Evolutionary conservation across 2,329 filamentous ascomycete species (phyloP).

Genomic region (Alternaria sp.): DNA sequence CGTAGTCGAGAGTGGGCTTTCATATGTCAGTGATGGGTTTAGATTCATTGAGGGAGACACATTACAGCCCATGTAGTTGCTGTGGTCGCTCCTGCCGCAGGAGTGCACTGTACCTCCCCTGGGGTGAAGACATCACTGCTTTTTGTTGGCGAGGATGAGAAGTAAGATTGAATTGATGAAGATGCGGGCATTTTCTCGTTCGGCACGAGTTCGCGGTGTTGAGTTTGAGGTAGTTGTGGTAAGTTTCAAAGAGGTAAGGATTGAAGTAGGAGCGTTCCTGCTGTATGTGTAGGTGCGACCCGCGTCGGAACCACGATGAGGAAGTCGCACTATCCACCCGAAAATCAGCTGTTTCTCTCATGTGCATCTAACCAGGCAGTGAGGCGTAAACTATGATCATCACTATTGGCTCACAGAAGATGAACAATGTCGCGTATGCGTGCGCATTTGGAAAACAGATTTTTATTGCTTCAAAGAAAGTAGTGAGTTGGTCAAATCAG

Average conservation of each 20-base stretch:
- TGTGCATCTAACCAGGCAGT: no score
- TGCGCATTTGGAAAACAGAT: not conserved
- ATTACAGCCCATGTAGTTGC: slow-evolving; percentile 23
- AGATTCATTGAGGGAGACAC: not conserved
- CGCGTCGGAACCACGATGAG: not conserved
- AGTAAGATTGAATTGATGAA: slow-evolving; percentile 55
- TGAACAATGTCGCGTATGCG: not conserved
- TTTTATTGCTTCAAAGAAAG: slow-evolving; percentile 30
- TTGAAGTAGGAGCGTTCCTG: not conserved
- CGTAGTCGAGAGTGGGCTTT: slow-evolving; percentile 55
- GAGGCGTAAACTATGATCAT: no score
- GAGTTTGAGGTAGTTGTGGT: not conserved
- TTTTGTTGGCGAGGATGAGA: slow-evolving; percentile 34
- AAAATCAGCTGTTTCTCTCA: fast-evolving
- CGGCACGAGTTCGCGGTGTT: not conserved
- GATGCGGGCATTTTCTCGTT: slow-evolving; percentile 40
- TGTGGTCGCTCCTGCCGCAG: slow-evolving; percentile 37
- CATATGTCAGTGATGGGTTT: slow-evolving; percentile 29
- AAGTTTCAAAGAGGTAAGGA: not conserved
- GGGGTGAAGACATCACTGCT: slow-evolving; percentile 62
- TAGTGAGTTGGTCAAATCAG: slow-evolving; percentile 32
- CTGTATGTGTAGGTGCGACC: not conserved
- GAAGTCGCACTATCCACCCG: not conserved
- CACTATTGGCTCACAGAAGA: not conserved
- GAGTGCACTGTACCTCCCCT: slow-evolving; percentile 51